Base-by-base conservation (phyloP, 1,284 basidiomycete species). In the Tylopilus sp. region DNA sequence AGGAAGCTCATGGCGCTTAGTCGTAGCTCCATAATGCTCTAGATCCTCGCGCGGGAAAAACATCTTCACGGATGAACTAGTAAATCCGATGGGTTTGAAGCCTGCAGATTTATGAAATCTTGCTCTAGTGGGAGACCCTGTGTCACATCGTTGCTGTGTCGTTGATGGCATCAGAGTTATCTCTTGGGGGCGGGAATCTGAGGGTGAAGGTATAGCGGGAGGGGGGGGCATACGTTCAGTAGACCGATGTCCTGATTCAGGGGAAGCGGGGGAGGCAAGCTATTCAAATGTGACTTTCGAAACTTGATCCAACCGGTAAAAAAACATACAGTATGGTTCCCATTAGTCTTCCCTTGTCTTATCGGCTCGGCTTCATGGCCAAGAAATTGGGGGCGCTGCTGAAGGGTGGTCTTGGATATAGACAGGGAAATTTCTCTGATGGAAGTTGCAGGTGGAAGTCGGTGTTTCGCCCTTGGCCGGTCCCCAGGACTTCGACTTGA, bases 21-120 rank as follows among this genome's bases (percentile, higher is more conserved):
- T 15, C 13, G 46, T 11, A 23, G 29, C 10, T 25, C 47, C 52
- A 28, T 55, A 62, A 21, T 57, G 52, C 21, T 72, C 70, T n/a
- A 73, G 64, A 49, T 66, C 86, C 25, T 89, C 86, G 43, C 75
- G 77, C 38, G 86, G 86, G 60, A 89, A 89, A 64, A 89, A 88
- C 55, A 74, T 76, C 61, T 82, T 84, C 37, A 89, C 69, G 2
- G 83, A 74, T 13, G 79, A 82, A 56, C 74, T 85, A 9, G 75
- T 44, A 38, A 66, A 61, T 3, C 73, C 76, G 33, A 87, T 82
- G 1, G 86, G 84, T 58, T 78, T 84, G 67, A 87, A 86, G 12
- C 80, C 80, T 8, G 72, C 59, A 48, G 72, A 67, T 62, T 73
- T 82, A 55, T 53, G 8, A 34, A 54, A 31, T 41, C 48, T 54